phyloP scores from a whole-genome alignment of 1,284 basidiomycete genomes.

The Ceratobasidium sp. region DNA sequence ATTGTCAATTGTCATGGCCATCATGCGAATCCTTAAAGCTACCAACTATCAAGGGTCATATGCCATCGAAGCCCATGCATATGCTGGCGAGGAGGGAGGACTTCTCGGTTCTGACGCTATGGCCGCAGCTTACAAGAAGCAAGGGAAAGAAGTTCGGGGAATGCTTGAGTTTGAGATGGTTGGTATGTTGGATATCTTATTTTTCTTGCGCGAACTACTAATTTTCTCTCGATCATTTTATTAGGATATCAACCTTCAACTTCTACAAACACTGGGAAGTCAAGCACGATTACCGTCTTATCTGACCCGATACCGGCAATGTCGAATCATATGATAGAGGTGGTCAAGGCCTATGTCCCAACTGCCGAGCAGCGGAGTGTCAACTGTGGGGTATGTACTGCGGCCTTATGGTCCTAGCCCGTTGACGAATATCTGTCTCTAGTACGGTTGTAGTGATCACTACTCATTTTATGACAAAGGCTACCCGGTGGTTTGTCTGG shows the following conservation, averaged over 20 bases:
- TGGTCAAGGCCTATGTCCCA: conserved; percentile 24
- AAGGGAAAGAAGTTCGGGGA: conserved; percentile 29
- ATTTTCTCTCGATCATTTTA: too few relatives aligned
- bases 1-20: conserved; percentile 74
- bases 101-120: conserved; percentile 38
- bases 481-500: conserved; percentile 44
- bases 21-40: conserved; percentile 68
- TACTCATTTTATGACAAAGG: conserved; percentile 41
- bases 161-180: conserved; percentile 47
- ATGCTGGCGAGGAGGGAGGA: conserved; percentile 53
- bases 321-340: conserved; percentile 32
- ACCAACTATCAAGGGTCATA: conserved; percentile 67
- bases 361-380: conserved; percentile 23
- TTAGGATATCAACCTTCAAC: conserved; percentile 41
- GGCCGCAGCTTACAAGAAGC: conserved; percentile 34
- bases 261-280: conserved; percentile 26
- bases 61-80: conserved; percentile 75
- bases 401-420: too few relatives aligned
- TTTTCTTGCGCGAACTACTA: too few relatives aligned
- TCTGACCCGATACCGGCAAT: conserved; percentile 40
- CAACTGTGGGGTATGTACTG: conserved; percentile 21
- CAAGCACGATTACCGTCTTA: conserved; percentile 44
- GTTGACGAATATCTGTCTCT: background rate
- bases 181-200: conserved; percentile 26
- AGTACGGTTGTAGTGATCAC: conserved; percentile 40